Evolutionary conservation across 306 rosid species (phyloP), one percentile per base, ranked within the genome.

Genomic region (Trifolium dubium): DNA sequence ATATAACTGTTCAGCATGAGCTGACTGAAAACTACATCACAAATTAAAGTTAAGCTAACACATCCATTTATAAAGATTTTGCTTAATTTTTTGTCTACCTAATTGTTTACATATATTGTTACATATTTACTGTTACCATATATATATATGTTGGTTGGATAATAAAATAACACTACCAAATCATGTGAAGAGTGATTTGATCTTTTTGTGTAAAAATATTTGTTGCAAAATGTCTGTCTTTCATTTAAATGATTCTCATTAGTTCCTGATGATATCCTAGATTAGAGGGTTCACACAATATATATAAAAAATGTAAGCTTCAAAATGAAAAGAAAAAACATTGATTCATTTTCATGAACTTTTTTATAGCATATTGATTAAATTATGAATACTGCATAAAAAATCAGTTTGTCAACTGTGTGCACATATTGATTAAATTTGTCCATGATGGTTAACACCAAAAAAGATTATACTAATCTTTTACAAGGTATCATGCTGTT

Each of bases 1-100:
- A 7, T 59, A 49, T 32, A 60, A 78, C 87, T 74, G 73, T 77
- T 74, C 69, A 73, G 74, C 80, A 54, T 80, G 77, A 64, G 56
- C 69, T 58, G 65, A 51, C 75, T 74, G 64, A 73, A 80, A 73
- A 74, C 47, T 70, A 84, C 80, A 46, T 63, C 8, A 47, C 34
- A 69, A 64, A 73, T 58, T 64, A 64, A 69, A 65, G 58, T 58
- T 23, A 23, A 69, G 31, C 58, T 51, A 54, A 32, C 61, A 6
- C 75, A 19, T 67, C 79, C 58, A 18, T 54, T 46, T 77, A 39
- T 63, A 54, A 58, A 71, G 51, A 66, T 77, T 66, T 75, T 10
- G 65, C 73, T 41, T n/a, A 67, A 68, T 68, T 68, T 19, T 15
- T 72, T 71, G 73, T 39, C 71, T 53, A 37, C 51, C 12, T 64